Evolutionary conservation across 306 rosid genomes (phyloP), one percentile per base, ranked within the genome.

Genomic region (Luffa acutangula): DNA sequence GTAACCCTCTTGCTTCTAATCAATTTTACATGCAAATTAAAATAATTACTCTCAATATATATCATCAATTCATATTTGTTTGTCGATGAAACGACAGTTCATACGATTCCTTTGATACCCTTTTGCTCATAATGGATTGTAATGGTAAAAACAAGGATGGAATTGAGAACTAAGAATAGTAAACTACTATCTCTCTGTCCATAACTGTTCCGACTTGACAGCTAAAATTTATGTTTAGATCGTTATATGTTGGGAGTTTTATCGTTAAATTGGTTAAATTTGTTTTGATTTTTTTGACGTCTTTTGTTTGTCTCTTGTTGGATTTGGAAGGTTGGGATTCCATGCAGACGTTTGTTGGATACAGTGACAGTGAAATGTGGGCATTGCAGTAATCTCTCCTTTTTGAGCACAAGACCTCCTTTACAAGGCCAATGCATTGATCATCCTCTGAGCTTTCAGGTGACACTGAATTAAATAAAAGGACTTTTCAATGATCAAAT

Each of bases 351-450:
- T 85, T 86, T 88, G 78, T 41, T 93, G 85, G 99, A 93, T 80
- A 93, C 99, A 10, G 97, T 95, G 85, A 95, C 99, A 53, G 99
- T 95, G 87, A 95, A 95, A 84, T 95, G 99, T 75, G 99, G 99
- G 10, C 97, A 95, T 83, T 95, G 99, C 79, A 88, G 98, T 65
- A 95, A 93, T 87, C 97, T 93, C 60, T 95, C 99, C 9, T 93
- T 93, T 78, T 94, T 95, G 37, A 93, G 90, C 87, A 93, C 98
- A 48, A 86, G 92, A 46, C 93, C 98, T 53, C 93, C 96, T 79
- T 75, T 91, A 62, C 89, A 88, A 76, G 85, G 80, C 46, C 97
- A 88, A 78, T 81, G 79, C 84, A 83, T 86, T 74, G 89, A 87
- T 85, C 97, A 90, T 82, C 87, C 95, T 46, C 89, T 89, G 37